A percentile compares a stretch with the other conserved stretches of the same genome.
Evolutionary conservation across 441 rosid species (phyloP).

Genomic region (Flueggea neowawraea): DNA sequence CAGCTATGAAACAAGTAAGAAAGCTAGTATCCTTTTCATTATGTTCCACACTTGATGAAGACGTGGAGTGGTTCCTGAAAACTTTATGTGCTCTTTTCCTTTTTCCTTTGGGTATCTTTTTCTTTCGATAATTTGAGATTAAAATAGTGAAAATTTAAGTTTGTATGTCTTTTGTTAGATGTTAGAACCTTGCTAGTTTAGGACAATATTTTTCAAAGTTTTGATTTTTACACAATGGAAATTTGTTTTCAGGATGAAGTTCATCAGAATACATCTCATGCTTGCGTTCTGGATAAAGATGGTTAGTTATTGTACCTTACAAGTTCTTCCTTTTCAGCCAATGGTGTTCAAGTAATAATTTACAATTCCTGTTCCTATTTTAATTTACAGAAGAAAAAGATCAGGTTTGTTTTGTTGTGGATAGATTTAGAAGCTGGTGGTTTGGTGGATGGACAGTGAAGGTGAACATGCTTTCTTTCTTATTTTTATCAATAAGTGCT

Average conservation of each 20-base stretch:
- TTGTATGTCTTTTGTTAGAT: conserved; percentile 2
- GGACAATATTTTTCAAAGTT: conserved; percentile 14
- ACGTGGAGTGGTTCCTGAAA: too few relatives aligned
- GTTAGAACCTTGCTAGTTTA: conserved; percentile 2
- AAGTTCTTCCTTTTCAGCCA: conserved; percentile 7
- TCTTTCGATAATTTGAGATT: neutral
- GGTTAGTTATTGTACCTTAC: conserved; percentile 21
- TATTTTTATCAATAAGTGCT: conserved; percentile 1
- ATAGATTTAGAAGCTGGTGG: conserved; percentile 39
- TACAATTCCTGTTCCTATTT: conserved; percentile 5
- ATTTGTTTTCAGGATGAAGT: conserved; percentile 25
- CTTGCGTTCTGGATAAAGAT: conserved; percentile 18
- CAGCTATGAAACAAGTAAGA: conserved; percentile 29
- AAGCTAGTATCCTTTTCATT: neutral
- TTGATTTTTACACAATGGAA: conserved; percentile 19
- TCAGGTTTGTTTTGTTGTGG: conserved; percentile 8
- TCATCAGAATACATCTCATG: conserved; percentile 19
- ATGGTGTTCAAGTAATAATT: neutral
- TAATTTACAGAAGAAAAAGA: conserved; percentile 22
- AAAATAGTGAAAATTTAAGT: conserved; percentile 1
- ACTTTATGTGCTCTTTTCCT: neutral
- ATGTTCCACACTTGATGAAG: too few relatives aligned
- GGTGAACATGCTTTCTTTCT: conserved; percentile 25
- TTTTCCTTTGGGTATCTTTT: neutral
- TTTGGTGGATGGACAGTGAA: conserved; percentile 40